Conservation (phyloP, 2,329 filamentous ascomycete species). For the Talaromyces albobiverticillius region DNA sequence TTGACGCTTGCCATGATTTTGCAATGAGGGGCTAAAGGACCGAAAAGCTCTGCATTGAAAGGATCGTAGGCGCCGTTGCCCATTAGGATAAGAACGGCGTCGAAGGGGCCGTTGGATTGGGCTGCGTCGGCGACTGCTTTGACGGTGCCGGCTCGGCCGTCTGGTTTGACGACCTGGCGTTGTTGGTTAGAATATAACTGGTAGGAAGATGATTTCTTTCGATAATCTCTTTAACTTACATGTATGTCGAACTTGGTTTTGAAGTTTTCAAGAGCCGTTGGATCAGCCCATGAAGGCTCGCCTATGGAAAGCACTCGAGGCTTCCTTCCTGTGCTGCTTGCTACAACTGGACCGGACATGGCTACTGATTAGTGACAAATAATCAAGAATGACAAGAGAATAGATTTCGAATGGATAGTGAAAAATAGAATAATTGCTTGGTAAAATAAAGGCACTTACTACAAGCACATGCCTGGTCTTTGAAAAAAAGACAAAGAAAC, state of each 20-base stretch:
- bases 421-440: too few species aligned
- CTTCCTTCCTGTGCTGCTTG: slow-evolving; percentile 20
- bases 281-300: slow-evolving; percentile 35
- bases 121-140: slow-evolving; percentile 36
- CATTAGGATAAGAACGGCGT: slow-evolving; percentile 50
- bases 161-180: slow-evolving; percentile 34
- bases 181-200: too few species aligned
- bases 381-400: too few species aligned
- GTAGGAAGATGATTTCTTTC: too few species aligned
- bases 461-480: too few species aligned
- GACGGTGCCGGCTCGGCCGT: slow-evolving; percentile 35
- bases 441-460: too few species aligned
- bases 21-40: slow-evolving; percentile 40
- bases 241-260: slow-evolving; percentile 34
- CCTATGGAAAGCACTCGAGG: slow-evolving; percentile 44
- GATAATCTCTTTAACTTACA: too few species aligned
- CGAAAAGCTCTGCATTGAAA: slow-evolving; percentile 47
- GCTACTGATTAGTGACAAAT: too few species aligned
- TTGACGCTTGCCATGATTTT: slow-evolving; percentile 47
- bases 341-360: too few species aligned
- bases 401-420: too few species aligned
- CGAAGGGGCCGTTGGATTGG: slow-evolving; percentile 38
- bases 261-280: slow-evolving; percentile 41
- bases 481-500: too few species aligned
- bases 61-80: slow-evolving; percentile 49